Percentiles rank a stretch among this genome's conserved stretches.
Evolutionary conservation across 805 yeast species (phyloP).

Genomic region (Wickerhamomyces silvicola): DNA sequence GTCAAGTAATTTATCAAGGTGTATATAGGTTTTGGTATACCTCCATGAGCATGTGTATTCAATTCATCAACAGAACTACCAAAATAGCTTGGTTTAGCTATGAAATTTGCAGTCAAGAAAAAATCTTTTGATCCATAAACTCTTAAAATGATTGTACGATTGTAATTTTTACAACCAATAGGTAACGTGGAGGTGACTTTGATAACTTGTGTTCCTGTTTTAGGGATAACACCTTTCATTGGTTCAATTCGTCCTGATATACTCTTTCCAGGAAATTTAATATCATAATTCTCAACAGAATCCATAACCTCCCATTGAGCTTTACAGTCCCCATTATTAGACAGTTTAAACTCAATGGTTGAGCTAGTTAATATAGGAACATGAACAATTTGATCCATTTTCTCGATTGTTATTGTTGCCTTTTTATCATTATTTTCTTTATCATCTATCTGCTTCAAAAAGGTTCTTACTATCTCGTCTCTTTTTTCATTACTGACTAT

Average conservation of each 20-base stretch:
- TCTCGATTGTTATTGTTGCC: constrained; percentile 31
- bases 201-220: constrained; percentile 17
- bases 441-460: constrained; percentile 35
- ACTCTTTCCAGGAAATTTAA: constrained; percentile 13
- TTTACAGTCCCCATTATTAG: constrained; percentile 29
- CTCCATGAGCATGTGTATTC: constrained; percentile 15
- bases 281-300: constrained; percentile 20
- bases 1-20: constrained; percentile 24
- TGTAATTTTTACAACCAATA: constrained; percentile 19
- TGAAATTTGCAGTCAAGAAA: constrained; percentile 24
- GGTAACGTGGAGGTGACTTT: constrained; percentile 20
- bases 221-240: constrained; percentile 25
- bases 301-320: constrained; percentile 34
- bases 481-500: constrained; percentile 33
- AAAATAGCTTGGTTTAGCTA: constrained; percentile 20
- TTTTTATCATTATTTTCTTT: constrained; percentile 36
- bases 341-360: constrained; percentile 22
- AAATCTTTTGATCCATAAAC: constrained; percentile 25
- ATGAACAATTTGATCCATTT: constrained; percentile 25
- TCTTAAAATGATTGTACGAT: constrained; percentile 22
- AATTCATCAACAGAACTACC: constrained; percentile 27
- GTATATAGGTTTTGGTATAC: constrained; percentile 27
- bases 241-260: constrained; percentile 19
- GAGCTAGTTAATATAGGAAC: constrained; percentile 22
- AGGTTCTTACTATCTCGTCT: constrained; percentile 27